Evolutionary conservation across 768 basidiomycete species (phyloP).

Genomic region (Roridomyces roridus): DNA sequence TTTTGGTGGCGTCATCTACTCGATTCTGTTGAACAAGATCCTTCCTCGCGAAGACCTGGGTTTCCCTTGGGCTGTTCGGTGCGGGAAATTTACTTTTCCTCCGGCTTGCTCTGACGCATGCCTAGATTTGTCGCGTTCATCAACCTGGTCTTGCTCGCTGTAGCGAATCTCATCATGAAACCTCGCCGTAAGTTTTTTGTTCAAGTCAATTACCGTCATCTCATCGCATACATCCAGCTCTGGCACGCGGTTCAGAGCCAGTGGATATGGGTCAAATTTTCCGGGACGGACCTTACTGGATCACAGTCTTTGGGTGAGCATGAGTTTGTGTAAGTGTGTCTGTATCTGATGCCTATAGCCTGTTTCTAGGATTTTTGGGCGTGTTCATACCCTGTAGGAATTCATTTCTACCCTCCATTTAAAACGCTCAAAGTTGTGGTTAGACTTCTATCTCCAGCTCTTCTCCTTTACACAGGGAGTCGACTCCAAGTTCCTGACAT

Average conservation of each 20-base stretch:
- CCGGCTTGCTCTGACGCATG: background rate
- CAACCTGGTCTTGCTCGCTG: background rate
- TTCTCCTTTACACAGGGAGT: conserved; percentile 49
- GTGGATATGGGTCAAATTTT: background rate
- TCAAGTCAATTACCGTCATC: background rate
- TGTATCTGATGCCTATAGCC: conserved; percentile 26
- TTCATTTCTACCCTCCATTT: background rate
- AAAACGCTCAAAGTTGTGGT: background rate
- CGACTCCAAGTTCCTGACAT: conserved; percentile 44
- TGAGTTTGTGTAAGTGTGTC: background rate
- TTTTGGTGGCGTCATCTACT: background rate
- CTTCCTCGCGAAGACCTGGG: background rate
- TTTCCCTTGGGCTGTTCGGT: background rate
- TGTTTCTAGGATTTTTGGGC: conserved; percentile 48
- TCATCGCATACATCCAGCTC: background rate
- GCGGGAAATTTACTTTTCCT: no score
- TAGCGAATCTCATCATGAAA: background rate
- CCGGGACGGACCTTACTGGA: background rate
- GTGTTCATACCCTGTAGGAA: conserved; percentile 55
- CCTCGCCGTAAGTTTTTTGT: background rate
- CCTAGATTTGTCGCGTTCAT: background rate
- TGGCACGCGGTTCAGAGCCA: background rate
- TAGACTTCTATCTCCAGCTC: conserved; percentile 60
- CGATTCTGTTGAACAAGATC: background rate
- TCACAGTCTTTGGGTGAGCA: background rate